These are phyloP conservation scores for Mucor saturninus DNA, from an alignment of 371 early-diverging fungal species.

Conservation along the genomic window DNA sequence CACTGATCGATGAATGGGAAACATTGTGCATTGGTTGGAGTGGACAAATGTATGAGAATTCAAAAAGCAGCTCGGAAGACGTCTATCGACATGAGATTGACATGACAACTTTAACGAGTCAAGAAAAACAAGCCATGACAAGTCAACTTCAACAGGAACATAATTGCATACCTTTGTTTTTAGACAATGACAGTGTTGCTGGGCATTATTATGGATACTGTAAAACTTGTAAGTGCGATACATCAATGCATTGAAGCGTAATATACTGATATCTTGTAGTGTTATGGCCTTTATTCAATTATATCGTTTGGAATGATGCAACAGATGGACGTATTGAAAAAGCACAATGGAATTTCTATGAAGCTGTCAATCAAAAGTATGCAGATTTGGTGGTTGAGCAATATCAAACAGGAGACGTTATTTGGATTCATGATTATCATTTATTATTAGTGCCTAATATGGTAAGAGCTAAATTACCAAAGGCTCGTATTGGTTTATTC, in stretches of 20 bases:
- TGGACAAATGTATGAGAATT: constrained; percentile 52
- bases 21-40: constrained; percentile 73
- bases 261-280: constrained; percentile 40
- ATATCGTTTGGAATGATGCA: constrained; percentile 84
- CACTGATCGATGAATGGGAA: constrained; percentile 55
- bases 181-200: constrained; percentile 70
- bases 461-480: constrained; percentile 78
- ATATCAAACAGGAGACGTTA: constrained; percentile 84
- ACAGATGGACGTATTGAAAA: constrained; percentile 69
- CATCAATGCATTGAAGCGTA: not conserved
- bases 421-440: constrained; percentile 99
- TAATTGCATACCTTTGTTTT: constrained; percentile 77
- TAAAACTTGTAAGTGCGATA: constrained; percentile 72
- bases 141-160: constrained; percentile 51
- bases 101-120: constrained; percentile 27
- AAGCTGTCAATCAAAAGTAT: constrained; percentile 83
- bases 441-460: constrained; percentile 89
- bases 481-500: constrained; percentile 93
- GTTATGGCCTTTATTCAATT: constrained; percentile 98
- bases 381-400: constrained; percentile 73
- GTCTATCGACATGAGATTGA: constrained; percentile 42
- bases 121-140: constrained; percentile 42
- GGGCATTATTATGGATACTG: constrained; percentile 92
- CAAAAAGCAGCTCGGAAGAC: constrained; percentile 10
- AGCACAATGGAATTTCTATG: constrained; percentile 84